These are phyloP conservation scores for Penicillium crustosum DNA, from an alignment of 2,329 filamentous ascomycete species.

Conservation along the genomic window DNA sequence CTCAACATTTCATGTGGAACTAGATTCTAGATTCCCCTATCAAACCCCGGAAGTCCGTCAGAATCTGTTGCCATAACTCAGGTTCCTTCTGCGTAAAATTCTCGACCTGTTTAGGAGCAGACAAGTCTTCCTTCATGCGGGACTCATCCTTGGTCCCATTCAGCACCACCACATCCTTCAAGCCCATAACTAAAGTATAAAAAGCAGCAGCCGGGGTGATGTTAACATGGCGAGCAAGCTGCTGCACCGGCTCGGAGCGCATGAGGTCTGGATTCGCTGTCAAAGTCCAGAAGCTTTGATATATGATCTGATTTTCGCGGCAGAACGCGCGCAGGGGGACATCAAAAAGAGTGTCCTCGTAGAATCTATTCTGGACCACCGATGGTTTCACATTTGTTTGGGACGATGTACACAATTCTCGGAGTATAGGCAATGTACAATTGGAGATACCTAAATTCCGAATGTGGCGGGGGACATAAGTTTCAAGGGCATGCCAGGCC, in stretches of 20 bases:
- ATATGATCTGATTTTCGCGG: conserved; percentile 52
- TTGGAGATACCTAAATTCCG: conserved; percentile 75
- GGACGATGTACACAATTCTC: conserved; percentile 48
- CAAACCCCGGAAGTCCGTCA: conserved; percentile 50
- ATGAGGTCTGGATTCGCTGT: conserved; percentile 58
- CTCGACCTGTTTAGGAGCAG: conserved; percentile 43
- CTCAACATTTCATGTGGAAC: not conserved
- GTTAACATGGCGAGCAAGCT: conserved; percentile 47
- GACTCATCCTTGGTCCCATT: conserved; percentile 57
- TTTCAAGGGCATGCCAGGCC: conserved; percentile 66
- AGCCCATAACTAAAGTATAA: conserved; percentile 57
- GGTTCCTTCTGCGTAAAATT: conserved; percentile 49
- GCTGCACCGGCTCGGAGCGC: conserved; percentile 48
- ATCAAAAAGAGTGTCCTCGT: conserved; percentile 60
- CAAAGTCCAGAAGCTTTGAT: conserved; percentile 63
- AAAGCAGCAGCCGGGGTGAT: conserved; percentile 52
- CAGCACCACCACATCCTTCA: conserved; percentile 52
- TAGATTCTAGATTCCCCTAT: conserved; percentile 31
- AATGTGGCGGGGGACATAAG: conserved; percentile 64
- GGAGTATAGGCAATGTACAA: conserved; percentile 58
- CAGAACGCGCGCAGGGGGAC: conserved; percentile 59
- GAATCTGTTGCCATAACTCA: conserved; percentile 51
- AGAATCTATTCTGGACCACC: conserved; percentile 76
- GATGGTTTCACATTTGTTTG: conserved; percentile 53
- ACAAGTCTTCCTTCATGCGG: conserved; percentile 56